Evolutionary conservation across 75 land plant species (phyloP), one percentile per base, ranked within the genome.

Genomic region (Selaginella tamariscina): DNA sequence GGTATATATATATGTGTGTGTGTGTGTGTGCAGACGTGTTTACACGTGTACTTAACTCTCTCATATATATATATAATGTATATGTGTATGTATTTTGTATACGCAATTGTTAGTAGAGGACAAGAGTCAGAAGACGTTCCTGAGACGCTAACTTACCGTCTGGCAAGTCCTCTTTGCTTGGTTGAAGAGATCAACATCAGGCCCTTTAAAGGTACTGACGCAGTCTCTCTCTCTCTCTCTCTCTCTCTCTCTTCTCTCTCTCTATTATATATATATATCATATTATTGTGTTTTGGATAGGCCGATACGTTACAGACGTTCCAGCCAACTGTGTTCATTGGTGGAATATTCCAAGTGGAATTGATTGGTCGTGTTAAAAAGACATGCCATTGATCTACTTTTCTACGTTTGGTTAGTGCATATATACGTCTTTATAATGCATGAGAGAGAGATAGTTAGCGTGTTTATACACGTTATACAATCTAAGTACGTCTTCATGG

Each of bases 361-460:
- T 76, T 91, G 15, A 54, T 91, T 71, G 97, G 93, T 0, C 82
- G 97, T 54, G 81, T 85, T 32, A 88, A 88, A 62, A 80, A 71
- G n/a, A 33, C 89, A 88, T 66, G 73, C 70, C 0, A 77, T 75
- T 68, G 97, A 91, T 72, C 73, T 54, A 23, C 72, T 88, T 26
- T 91, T 82, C 55, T 91, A 91, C 49, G 80, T 91, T 20, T 91
- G 97, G 97, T 91, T 30, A 79, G 81, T n/a, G n/a, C n/a, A n/a
- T n/a, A n/a, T n/a, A n/a, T n/a, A n/a, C n/a, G n/a, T n/a, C n/a
- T n/a, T n/a, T n/a, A n/a, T n/a, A n/a, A n/a, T n/a, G n/a, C n/a
- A n/a, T n/a, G n/a, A n/a, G n/a, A n/a, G n/a, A n/a, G n/a, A n/a
- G n/a, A n/a, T n/a, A n/a, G n/a, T n/a, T n/a, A n/a, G n/a, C n/a